Evolutionary conservation across 2,329 filamentous ascomycete genomes (phyloP), one percentile per base, ranked within the genome.

Genomic region (Podosphaera xanthii): DNA sequence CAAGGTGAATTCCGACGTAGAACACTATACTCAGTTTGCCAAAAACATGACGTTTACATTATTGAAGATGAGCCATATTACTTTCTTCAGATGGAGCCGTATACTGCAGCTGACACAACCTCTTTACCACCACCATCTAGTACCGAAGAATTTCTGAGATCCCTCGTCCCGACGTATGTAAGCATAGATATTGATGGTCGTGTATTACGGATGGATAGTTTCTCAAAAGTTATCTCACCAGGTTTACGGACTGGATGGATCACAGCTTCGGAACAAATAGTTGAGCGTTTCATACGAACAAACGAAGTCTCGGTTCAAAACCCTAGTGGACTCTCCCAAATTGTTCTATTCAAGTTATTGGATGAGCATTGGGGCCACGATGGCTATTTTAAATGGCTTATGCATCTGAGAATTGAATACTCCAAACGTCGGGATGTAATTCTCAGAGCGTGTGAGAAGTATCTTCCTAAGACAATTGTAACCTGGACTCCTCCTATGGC

Each of bases 321-420:
- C 22, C 89, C 92, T 0, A 83, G 81, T 60, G 92, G 92, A 50
- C 79, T 95, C 67, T 82, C 86, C 0, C 91, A 97, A 72, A 75
- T 92, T 31, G 75, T 91, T 7, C 73, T 97, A 59, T 90, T 86
- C 74, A 94, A 94, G 72, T 75, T 98, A 31, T 76, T 98, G 1
- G 92, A 98, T 64, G 88, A 95, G 71, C 82, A 83, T 57, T 98
- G 92, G 92, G 92, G 91, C 33, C 92, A 98, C 67, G 77, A 80
- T 49, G 90, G 90, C 1, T 98, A 94, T 68, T 72, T 98, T 33
- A 77, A 84, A 67, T 98, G 92, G 92, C 73, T 98, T 63, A 86
- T 92, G 69, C 78, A 87, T 69, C 73, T 97, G 66, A 80, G 89
- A 54, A 71, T 81, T 66, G 81, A 89, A 70, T 98, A 98, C 69